Base-by-base conservation (phyloP, 2,329 filamentous ascomycete species). In the Penicillium sp. region DNA sequence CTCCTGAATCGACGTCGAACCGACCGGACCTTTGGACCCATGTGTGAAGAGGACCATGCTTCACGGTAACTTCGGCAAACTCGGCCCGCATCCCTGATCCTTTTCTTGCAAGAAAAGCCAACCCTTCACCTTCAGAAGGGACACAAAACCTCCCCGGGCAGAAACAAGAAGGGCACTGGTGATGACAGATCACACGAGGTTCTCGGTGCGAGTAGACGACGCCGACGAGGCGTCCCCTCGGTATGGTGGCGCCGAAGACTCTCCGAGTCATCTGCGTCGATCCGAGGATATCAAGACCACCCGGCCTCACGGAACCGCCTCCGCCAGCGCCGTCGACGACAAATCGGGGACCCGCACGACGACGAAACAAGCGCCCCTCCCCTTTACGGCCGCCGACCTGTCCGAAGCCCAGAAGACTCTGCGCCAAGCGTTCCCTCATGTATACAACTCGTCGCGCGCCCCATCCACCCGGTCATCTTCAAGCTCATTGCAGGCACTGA, bases 391-490 rank as follows among this genome's bases (percentile, higher is more conserved):
- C n/a, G 52, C 51, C 25, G 60, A 66, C 34, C 48, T 63, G 9
- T 47, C 59, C 27, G 65, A 66, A 34, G 60, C 61, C n/a, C 60
- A 66, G 40, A 47, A 63, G 5, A 53, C 63, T 29, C 56, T 66
- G 35, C 65, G 65, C 40, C 65, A 66, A 47, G 56, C 60, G 1
- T 66, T 64, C 34, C 57, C 62, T 44, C 60, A 66, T 48, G 50
- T 68, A 13, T 62, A 69, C 38, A 61, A 67, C 48, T 66, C 64
- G 34, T 64, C 66, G 24, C 66, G 58, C 40, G 56, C 64, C 33
- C 70, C 69, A 7, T 72, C 70, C 28, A 65, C 62, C 34, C 68
- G 68, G 43, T 71, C 69, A 5, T 72, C 70, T 13, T 69, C 69
- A 26, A 72, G 69, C 49, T 73, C 70, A 7, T 56, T 73, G 18